Evolutionary conservation across 352 stramenopile species (phyloP), one percentile per base, ranked within the genome.

Genomic region (Blastocystis sp.): DNA sequence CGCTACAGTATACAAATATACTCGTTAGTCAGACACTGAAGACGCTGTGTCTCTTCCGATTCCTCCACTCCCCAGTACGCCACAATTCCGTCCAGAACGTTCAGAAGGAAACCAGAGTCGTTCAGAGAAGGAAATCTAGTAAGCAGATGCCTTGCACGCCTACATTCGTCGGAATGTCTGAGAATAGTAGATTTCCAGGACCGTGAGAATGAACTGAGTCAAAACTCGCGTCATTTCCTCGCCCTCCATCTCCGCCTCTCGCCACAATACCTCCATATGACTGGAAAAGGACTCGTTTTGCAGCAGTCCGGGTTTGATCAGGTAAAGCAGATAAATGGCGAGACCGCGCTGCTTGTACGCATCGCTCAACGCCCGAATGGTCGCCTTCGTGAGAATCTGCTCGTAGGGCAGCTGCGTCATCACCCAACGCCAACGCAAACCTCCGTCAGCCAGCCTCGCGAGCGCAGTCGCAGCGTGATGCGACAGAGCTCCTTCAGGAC

Each of bases 1-100:
- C 18, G 42, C 32, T 72, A 72, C n/a, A 72, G 61, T 72, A 72
- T 72, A 72, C 7, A 72, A 72, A 72, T 72, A 72, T 44, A 72
- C 61, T 44, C 61, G 61, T 42, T 72, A 21, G 40, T 44, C 21
- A 42, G 14, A 32, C 27, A 11, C 27, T 49, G 14, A 21, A 72
- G 42, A 7, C 21, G 29, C 57, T n/a, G 1, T 6, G 32, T 24
- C 11, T 69, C 57, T 24, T 48, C 61, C 11, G 14, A 44, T 18
- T 44, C 34, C 27, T 72, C 40, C 7, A 11, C 61, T 27, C 42
- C 40, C 61, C 61, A 72, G 8, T 72, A 72, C 0, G 1, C 32
- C 42, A 72, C n/a, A 4, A 72, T 46, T 3, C 2, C 14, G 27
- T 72, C 42, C 1, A 72, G 9, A 36, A 72, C 61, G 14, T 72